Conservation (phyloP, 148 eudicot species). For the Oxyria digyna region DNA sequence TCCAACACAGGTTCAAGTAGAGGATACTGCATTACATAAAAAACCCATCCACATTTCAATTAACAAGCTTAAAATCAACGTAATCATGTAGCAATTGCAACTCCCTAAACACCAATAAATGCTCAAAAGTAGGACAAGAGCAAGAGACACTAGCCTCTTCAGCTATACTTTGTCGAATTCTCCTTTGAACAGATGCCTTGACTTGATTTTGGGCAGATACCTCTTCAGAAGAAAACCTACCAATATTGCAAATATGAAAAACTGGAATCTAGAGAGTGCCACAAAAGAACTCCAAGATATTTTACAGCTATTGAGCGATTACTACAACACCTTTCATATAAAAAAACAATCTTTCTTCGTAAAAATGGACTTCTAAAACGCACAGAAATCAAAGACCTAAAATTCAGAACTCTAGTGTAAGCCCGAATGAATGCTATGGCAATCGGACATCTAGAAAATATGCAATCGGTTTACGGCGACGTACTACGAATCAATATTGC, state of each 20-base stretch:
- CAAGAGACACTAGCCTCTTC: conserved; percentile 50
- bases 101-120: background rate
- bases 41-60: background rate
- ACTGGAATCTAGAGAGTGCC: background rate
- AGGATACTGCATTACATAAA: conserved; percentile 62
- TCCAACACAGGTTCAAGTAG: conserved; percentile 93
- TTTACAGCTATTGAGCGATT: background rate
- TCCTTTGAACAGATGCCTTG: conserved; percentile 91
- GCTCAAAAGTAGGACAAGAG: background rate
- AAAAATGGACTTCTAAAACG: background rate
- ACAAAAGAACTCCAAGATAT: background rate
- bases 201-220: conserved; percentile 99
- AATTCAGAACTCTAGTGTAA: background rate
- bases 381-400: background rate
- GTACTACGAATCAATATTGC: background rate
- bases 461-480: background rate
- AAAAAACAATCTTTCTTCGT: background rate
- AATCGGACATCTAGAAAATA: background rate
- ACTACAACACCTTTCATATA: background rate
- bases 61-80: background rate
- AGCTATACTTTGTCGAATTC: conserved; percentile 81
- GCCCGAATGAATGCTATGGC: background rate
- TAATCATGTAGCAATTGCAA: background rate
- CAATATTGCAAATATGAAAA: conserved; percentile 1
- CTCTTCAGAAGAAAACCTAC: conserved; percentile 83